Conservation (phyloP, 2,329 filamentous ascomycete genomes). For the Xylariaceae sp. region DNA sequence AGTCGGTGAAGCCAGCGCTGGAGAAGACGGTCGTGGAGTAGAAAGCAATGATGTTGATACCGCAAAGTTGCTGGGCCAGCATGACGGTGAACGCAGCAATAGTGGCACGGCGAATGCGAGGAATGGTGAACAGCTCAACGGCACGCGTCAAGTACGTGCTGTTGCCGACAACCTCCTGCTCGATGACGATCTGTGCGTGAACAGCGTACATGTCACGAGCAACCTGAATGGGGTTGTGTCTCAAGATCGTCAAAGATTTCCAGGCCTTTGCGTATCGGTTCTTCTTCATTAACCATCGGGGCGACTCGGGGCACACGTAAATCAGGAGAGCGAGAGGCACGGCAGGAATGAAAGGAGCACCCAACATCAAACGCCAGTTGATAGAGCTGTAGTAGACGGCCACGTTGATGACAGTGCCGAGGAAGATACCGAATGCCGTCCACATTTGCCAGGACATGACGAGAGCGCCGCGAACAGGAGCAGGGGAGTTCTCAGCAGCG, state of each 20-base stretch:
- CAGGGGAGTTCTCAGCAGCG: constrained; percentile 69
- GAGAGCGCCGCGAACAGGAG: constrained; percentile 66
- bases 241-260: constrained; percentile 47
- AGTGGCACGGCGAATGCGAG: constrained; percentile 67
- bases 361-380: constrained; percentile 41
- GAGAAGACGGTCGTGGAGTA: constrained; percentile 64
- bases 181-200: constrained; percentile 60
- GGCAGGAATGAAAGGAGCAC: constrained; percentile 57
- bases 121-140: constrained; percentile 63
- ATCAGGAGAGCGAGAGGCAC: constrained; percentile 57
- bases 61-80: constrained; percentile 71
- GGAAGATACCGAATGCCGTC: constrained; percentile 57
- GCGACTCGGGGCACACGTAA: constrained; percentile 63
- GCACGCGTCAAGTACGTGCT: constrained; percentile 61
- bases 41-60: constrained; percentile 71
- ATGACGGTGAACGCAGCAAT: constrained; percentile 76
- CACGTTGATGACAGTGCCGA: constrained; percentile 60
- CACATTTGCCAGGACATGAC: constrained; percentile 82
- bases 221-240: constrained; percentile 53
- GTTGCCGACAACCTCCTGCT: constrained; percentile 45
- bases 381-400: constrained; percentile 36
- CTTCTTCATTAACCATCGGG: constrained; percentile 66
- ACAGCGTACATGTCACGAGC: constrained; percentile 62
- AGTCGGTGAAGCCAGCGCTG: constrained; percentile 52
- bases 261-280: constrained; percentile 58